Evolutionary conservation across 164 flowering plant genomes (phyloP).

Genomic region (Akebia trifoliata): DNA sequence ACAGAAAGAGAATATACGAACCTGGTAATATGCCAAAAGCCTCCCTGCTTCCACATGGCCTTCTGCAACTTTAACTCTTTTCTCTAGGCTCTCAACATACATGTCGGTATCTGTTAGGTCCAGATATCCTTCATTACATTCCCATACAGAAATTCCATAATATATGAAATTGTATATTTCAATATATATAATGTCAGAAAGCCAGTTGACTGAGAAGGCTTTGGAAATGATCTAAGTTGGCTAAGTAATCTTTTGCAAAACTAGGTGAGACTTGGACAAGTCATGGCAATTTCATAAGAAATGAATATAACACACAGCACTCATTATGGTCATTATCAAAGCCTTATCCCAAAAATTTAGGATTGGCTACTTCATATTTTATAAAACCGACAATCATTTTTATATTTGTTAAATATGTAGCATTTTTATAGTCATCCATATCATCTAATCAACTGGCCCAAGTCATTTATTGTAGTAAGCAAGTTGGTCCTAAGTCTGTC

Average conservation of each 20-base stretch:
- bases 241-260: no score
- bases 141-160: conserved; percentile 4
- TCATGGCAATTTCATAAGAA: no score
- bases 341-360: no score
- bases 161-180: no score
- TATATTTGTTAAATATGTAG: neutral
- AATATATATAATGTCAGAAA: no score
- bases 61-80: conserved; percentile 65
- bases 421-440: neutral
- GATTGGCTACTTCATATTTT: no score
- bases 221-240: no score
- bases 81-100: conserved; percentile 35
- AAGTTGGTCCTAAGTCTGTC: no score
- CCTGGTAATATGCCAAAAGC: conserved; percentile 89
- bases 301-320: no score
- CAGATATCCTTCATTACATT: conserved; percentile 11
- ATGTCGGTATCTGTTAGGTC: conserved; percentile 36
- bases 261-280: no score
- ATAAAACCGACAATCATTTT: neutral
- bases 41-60: conserved; percentile 94
- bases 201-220: no score
- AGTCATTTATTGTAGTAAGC: neutral
- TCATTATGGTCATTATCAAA: no score
- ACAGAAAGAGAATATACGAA: conserved; percentile 11
- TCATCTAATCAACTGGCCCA: neutral